Evolutionary conservation across 148 eudicot genomes (phyloP).

Genomic region (Suaeda aralocaspica): DNA sequence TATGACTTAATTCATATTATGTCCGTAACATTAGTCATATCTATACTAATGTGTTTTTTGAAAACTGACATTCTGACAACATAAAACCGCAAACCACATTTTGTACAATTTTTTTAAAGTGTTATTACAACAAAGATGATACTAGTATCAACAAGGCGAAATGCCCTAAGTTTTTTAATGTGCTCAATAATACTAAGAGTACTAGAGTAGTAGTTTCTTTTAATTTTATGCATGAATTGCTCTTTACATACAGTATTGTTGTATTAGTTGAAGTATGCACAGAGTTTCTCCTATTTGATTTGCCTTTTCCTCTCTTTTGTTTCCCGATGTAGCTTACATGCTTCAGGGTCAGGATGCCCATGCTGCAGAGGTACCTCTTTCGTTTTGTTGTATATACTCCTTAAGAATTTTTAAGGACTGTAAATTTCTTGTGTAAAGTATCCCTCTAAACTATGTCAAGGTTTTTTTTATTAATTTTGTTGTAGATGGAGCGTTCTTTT

Average conservation of each 20-base stretch:
- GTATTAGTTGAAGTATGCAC: background rate
- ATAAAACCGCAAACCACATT: too few relatives aligned
- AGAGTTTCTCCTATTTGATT: background rate
- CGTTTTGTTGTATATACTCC: background rate
- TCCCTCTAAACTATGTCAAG: background rate
- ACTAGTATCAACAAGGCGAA: too few relatives aligned
- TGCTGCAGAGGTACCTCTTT: conserved; percentile 69
- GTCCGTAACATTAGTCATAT: too few relatives aligned
- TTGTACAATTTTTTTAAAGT: too few relatives aligned
- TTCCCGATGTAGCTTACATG: conserved; percentile 59
- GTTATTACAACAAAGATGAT: too few relatives aligned
- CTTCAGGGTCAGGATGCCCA: conserved; percentile 85
- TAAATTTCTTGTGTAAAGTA: background rate
- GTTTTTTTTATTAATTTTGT: background rate
- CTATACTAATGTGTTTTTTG: too few relatives aligned
- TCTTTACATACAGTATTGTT: background rate
- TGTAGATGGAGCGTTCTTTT: conserved; percentile 90
- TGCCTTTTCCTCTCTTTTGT: conserved; percentile 3
- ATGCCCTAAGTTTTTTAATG: too few relatives aligned
- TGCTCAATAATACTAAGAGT: too few relatives aligned
- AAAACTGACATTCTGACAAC: too few relatives aligned
- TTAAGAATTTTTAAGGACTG: conserved; percentile 5
- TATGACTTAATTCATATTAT: too few relatives aligned
- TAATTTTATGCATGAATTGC: background rate
- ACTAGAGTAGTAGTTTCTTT: background rate